phyloP scores from a whole-genome alignment of 1,284 basidiomycete genomes.

The Pisolithus thermaeus region DNA sequence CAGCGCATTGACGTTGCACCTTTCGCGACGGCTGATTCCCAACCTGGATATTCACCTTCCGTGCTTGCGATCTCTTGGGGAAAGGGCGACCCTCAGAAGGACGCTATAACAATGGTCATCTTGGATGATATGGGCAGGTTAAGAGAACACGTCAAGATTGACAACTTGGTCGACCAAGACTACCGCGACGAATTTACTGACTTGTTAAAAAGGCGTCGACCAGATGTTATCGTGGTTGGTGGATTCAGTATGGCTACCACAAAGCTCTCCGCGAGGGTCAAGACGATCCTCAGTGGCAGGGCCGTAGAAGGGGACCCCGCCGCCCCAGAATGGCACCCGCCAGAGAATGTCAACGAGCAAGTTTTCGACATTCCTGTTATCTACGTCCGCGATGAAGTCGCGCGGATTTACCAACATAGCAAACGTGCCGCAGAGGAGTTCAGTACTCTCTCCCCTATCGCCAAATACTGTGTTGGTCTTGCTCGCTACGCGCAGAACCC shows the following conservation, averaged over 20 bases:
- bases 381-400: constrained; percentile 88
- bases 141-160: constrained; percentile 83
- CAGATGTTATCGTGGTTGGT: constrained; percentile 86
- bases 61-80: constrained; percentile 95
- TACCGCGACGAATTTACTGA: constrained; percentile 73
- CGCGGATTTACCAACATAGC: constrained; percentile 91
- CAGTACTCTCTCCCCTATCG: constrained; percentile 70
- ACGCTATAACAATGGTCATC: constrained; percentile 82
- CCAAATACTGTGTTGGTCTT: constrained; percentile 93
- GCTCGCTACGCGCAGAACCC: constrained; percentile 94
- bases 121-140: constrained; percentile 86
- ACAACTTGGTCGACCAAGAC: constrained; percentile 75
- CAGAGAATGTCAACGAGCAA: constrained; percentile 35
- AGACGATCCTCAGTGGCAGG: constrained; percentile 40
- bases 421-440: constrained; percentile 85
- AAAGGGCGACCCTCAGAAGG: constrained; percentile 87
- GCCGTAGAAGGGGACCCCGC: constrained; percentile 17
- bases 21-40: constrained; percentile 57
- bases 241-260: constrained; percentile 83
- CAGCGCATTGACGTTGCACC: constrained; percentile 75
- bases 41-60: constrained; percentile 69
- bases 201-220: constrained; percentile 75
- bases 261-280: constrained; percentile 64
- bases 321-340: constrained; percentile 28
- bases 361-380: constrained; percentile 66